Conservation (phyloP, 768 basidiomycete genomes). For the Amanita rimosa region DNA sequence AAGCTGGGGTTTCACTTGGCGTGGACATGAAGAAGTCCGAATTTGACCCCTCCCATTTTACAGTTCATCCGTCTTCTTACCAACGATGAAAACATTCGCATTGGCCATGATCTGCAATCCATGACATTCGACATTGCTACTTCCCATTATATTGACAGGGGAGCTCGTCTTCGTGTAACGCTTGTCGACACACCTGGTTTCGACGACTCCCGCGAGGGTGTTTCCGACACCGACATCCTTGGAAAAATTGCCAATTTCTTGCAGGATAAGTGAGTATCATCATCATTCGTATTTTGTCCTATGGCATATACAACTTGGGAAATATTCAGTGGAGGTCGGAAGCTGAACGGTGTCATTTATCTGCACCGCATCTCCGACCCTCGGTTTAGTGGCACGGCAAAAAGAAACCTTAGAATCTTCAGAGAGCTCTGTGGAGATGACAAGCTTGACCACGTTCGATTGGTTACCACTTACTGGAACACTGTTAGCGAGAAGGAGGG, state of each 20-base stretch:
- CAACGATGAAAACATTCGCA: slow-evolving; percentile 22
- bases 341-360: slow-evolving; percentile 29
- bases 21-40: not conserved
- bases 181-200: slow-evolving; percentile 36
- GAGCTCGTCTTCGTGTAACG: slow-evolving; percentile 11
- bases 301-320: not conserved
- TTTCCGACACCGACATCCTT: slow-evolving; percentile 23
- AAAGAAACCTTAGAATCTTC: slow-evolving; percentile 34
- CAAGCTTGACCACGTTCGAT: slow-evolving; percentile 30
- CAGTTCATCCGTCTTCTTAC: slow-evolving; percentile 30
- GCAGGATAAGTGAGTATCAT: slow-evolving; percentile 9
- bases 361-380: slow-evolving; percentile 30
- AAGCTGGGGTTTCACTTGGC: not conserved
- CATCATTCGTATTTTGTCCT: not conserved
- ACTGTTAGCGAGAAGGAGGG: slow-evolving; percentile 17
- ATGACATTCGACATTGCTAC: slow-evolving; percentile 21
- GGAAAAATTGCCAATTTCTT: slow-evolving; percentile 19
- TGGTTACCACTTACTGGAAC: slow-evolving; percentile 37
- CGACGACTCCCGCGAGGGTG: slow-evolving; percentile 21
- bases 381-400: slow-evolving; percentile 27
- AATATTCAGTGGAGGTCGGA: slow-evolving; percentile 9
- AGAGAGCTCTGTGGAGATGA: slow-evolving; percentile 33
- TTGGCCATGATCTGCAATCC: slow-evolving; percentile 27
- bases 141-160: not conserved
- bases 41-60: not conserved